Percentiles rank a stretch among this genome's conserved stretches.
These are phyloP conservation scores for Lyophyllum shimeji DNA, from an alignment of 768 basidiomycete species.

Conservation along the genomic window DNA sequence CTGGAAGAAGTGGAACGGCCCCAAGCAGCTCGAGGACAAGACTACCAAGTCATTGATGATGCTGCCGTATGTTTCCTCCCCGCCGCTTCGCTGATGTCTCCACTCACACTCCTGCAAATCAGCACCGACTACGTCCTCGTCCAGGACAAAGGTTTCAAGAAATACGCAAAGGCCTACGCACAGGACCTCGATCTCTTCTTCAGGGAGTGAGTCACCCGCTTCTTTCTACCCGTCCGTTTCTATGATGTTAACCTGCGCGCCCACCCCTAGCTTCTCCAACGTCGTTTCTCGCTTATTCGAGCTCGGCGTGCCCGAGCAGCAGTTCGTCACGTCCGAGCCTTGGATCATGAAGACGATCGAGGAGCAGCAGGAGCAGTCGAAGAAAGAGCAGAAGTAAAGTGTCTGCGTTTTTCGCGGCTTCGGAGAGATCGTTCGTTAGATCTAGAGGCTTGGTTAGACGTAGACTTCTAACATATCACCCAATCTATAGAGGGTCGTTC, in stretches of 20 bases:
- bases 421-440: neutral
- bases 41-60: conserved; percentile 90
- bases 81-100: neutral
- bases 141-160: conserved; percentile 92
- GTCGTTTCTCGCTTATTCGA: conserved; percentile 83
- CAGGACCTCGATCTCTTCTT: conserved; percentile 86
- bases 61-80: conserved; percentile 68
- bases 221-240: neutral
- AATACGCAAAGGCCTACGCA: conserved; percentile 85
- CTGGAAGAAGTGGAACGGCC: conserved; percentile 96
- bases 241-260: conserved; percentile 4
- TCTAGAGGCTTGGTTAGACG: neutral
- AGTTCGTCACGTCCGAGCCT: conserved; percentile 71
- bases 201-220: conserved; percentile 68
- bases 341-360: conserved; percentile 70
- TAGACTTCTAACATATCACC: neutral
- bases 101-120: conserved; percentile 4
- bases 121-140: conserved; percentile 87
- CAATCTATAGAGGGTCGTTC: neutral
- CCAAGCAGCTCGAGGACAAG: conserved; percentile 94
- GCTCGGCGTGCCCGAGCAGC: conserved; percentile 85
- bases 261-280: conserved; percentile 67
- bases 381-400: conserved; percentile 3
- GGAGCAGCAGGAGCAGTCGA: conserved; percentile 33
- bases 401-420: neutral